A percentile compares a stretch with the other conserved stretches of the same genome.
Evolutionary conservation across 2,329 filamentous ascomycete genomes (phyloP).

Genomic region (Zymoseptoria crescenta): DNA sequence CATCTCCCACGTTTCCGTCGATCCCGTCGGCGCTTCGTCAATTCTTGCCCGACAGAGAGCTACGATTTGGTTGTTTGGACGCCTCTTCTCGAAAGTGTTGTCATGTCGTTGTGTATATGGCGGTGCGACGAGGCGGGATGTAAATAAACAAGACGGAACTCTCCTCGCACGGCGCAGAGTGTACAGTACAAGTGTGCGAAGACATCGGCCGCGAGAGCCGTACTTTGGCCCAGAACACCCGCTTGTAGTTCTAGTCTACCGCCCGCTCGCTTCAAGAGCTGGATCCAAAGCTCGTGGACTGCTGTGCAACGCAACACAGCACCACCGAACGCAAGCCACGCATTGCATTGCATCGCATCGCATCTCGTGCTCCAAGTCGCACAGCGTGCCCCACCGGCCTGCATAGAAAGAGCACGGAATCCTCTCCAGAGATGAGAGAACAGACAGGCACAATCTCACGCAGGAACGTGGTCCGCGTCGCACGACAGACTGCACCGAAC

Average conservation of each 20-base stretch:
- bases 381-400: background rate
- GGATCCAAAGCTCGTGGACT: background rate
- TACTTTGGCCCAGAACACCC: too few species aligned
- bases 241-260: too few species aligned
- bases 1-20: background rate
- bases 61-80: background rate
- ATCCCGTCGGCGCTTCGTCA: background rate
- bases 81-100: background rate
- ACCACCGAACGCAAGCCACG: background rate
- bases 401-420: background rate
- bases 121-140: background rate
- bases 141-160: background rate
- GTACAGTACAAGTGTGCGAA: background rate
- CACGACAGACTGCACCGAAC: background rate
- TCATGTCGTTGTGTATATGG: background rate
- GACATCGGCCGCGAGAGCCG: too few species aligned
- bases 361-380: background rate
- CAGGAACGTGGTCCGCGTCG: background rate
- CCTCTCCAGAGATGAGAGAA: background rate
- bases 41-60: background rate
- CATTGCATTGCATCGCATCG: background rate
- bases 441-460: background rate
- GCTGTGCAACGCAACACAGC: background rate
- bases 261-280: too few species aligned
- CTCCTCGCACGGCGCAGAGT: background rate